Conservation (phyloP, 169 alveolate genomes). For the Plasmodium gonderi region DNA sequence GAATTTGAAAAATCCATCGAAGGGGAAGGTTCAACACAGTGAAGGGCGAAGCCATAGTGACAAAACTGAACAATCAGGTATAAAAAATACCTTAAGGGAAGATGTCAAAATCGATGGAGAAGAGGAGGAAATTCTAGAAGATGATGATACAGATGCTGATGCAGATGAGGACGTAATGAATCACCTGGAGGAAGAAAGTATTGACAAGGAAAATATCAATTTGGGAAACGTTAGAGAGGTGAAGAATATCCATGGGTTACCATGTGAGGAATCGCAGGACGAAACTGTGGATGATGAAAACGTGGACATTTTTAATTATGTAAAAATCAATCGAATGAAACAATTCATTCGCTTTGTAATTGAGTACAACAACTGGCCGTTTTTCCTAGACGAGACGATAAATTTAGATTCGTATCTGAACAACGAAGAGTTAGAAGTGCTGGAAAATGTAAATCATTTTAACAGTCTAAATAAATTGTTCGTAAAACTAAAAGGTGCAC, state of each 20-base stretch:
- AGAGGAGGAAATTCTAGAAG: background rate
- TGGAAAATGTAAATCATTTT: background rate
- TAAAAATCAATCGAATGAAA: slow-evolving; percentile 24
- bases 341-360: slow-evolving; percentile 60
- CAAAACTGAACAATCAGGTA: background rate
- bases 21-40: too few relatives aligned
- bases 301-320: slow-evolving; percentile 60
- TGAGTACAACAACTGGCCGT: slow-evolving; percentile 74
- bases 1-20: background rate
- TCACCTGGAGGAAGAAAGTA: background rate
- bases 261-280: background rate
- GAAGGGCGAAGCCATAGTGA: background rate
- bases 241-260: background rate
- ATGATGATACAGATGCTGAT: slow-evolving; percentile 1
- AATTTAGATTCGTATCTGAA: slow-evolving; percentile 33
- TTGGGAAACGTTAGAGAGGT: slow-evolving; percentile 16
- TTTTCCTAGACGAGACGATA: slow-evolving; percentile 49
- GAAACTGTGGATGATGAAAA: slow-evolving; percentile 48
- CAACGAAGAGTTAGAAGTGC: background rate
- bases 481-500: slow-evolving; percentile 1
- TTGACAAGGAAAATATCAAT: slow-evolving; percentile 8
- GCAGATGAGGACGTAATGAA: background rate
- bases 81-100: background rate
- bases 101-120: background rate
- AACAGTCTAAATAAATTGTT: slow-evolving; percentile 44